Evolutionary conservation across 2,329 filamentous ascomycete genomes (phyloP).

Genomic region (Penicillium griseofulvum): DNA sequence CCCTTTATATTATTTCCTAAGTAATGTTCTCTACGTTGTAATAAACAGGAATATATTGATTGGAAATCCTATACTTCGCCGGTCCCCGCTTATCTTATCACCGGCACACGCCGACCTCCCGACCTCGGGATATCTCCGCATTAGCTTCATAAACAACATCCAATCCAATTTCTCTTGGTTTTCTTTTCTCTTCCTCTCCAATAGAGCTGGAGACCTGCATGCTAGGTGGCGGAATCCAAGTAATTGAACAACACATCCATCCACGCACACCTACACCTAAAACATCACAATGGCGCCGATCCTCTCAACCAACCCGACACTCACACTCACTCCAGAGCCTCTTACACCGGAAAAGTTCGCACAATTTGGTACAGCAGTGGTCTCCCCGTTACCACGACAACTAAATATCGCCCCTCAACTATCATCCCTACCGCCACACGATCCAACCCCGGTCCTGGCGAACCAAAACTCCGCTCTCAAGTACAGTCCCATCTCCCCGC

Average conservation of each 20-base stretch:
- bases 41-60: background rate
- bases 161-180: background rate
- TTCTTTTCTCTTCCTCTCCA: background rate
- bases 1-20: no score
- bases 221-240: background rate
- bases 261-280: background rate
- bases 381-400: constrained; percentile 63
- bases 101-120: constrained; percentile 11
- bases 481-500: constrained; percentile 73
- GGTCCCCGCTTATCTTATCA: constrained; percentile 16
- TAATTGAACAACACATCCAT: background rate
- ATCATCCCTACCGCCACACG: constrained; percentile 44
- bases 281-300: constrained; percentile 31
- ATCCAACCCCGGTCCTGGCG: constrained; percentile 58
- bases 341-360: constrained; percentile 69
- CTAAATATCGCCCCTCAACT: constrained; percentile 46
- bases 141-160: background rate
- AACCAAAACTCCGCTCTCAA: constrained; percentile 91
- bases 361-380: constrained; percentile 78
- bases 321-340: constrained; percentile 58
- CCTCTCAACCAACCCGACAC: constrained; percentile 35
- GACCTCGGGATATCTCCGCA: background rate
- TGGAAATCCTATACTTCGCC: background rate
- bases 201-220: background rate
- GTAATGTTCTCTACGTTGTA: background rate